Evolutionary conservation across 306 rosid species (phyloP), one percentile per base, ranked within the genome.

Genomic region (Vigna trinervia): DNA sequence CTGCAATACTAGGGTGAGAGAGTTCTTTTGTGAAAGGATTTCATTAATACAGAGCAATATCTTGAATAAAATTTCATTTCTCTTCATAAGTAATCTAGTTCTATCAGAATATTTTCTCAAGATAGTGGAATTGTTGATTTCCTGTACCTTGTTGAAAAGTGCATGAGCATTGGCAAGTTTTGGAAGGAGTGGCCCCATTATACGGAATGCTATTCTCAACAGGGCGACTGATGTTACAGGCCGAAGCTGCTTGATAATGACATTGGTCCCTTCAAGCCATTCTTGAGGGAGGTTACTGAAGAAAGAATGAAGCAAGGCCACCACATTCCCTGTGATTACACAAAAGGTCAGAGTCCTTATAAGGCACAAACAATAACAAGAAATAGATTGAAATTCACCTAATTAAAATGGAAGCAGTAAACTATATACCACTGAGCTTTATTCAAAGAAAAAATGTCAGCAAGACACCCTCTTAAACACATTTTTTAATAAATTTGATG

Each of bases 261-360:
- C 84, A 81, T 86, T 91, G 63, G 91, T 83, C 76, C 92, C 97
- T 87, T 95, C 97, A 41, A 92, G 86, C 99, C 97, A 95, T 86
- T 92, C 97, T 73, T 88, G 96, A 69, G 99, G 97, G 65, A 95
- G 97, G 83, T 92, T 95, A 87, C 97, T 89, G 82, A 95, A 95
- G 80, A 92, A 89, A 32, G 99, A 87, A 87, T 95, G 99, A 46
- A 95, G 99, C 77, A 95, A 89, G 17, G 99, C 93, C 83, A 95
- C 97, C 67, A 90, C 81, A 85, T 95, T 95, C 73, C 97, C 98
- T 92, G 88, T 22, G 65, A 67, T 78, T 66, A 59, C 48, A 71
- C 75, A 80, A 67, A 80, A 57, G 63, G 71, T 48, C 43, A 50
- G 58, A 51, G 76, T 75, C 77, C 62, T 58, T 67, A 76, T 67